These are phyloP conservation scores for Deuterostichococcus epilithicus DNA, from an alignment of 139 green algal species.

Conservation along the genomic window DNA sequence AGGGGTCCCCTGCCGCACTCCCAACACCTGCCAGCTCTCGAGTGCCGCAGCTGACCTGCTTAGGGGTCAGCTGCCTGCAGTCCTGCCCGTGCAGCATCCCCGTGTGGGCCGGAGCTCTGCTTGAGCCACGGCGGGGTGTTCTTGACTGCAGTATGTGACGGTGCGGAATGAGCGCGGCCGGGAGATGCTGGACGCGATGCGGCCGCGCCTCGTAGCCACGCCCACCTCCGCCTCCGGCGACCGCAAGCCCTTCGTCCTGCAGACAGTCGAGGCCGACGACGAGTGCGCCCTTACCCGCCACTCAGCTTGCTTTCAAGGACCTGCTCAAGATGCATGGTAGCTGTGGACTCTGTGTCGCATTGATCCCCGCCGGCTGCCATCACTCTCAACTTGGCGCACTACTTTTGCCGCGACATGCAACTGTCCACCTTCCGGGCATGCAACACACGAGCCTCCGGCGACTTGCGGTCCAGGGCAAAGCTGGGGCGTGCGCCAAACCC, in stretches of 20 bases:
- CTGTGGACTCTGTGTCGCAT: too few species aligned
- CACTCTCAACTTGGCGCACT: too few species aligned
- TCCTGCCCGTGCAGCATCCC: too few species aligned
- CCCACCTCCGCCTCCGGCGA: slow-evolving; percentile 54
- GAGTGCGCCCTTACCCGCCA: slow-evolving; percentile 31
- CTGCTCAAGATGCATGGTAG: not conserved
- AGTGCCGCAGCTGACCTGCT: too few species aligned
- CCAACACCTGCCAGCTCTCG: too few species aligned
- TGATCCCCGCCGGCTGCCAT: too few species aligned
- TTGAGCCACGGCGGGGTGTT: too few species aligned
- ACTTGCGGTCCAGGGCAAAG: slow-evolving; percentile 68
- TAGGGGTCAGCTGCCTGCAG: too few species aligned
- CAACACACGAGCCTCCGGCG: not conserved
- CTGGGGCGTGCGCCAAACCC: slow-evolving; percentile 75
- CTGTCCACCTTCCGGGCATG: not conserved
- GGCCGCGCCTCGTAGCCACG: slow-evolving; percentile 25
- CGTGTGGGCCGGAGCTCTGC: too few species aligned
- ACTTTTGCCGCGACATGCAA: too few species aligned
- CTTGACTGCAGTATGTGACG: slow-evolving; percentile 75
- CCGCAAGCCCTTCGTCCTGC: slow-evolving; percentile 74
- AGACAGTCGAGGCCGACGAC: slow-evolving; percentile 93
- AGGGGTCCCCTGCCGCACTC: too few species aligned
- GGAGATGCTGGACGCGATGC: slow-evolving; percentile 78
- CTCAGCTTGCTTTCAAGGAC: too few species aligned
- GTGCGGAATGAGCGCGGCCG: slow-evolving; percentile 79